Base-by-base conservation (phyloP, 768 basidiomycete species). In the Boletus reticuloceps region DNA sequence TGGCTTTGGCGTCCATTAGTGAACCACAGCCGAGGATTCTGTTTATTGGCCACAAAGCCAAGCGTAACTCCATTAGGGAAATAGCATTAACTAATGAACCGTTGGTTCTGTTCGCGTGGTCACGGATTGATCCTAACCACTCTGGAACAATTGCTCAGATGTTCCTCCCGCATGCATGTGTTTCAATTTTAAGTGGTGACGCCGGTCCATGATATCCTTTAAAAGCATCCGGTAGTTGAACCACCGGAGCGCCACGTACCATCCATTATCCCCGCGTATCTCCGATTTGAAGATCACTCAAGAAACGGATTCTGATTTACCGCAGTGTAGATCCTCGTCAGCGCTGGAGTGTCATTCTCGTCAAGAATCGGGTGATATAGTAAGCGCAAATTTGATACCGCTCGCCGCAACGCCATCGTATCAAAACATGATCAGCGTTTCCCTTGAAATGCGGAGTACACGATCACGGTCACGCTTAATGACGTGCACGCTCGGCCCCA, bases 231-330 rank as follows among this genome's bases (percentile, higher is more conserved):
- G 62, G 62, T 12, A 51, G 51, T 31, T 42, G 14, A 8, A 16
- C 27, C 7, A 39, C 63, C 63, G 63, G 63, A 42, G 20, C 17
- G 50, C 58, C 59, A 58, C 54, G 37, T 25, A 41, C 17, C 39
- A 13, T 27, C 9, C 31, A n/a, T 4, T 31, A 47, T 56, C 34
- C 16, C 50, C 62, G 52, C 47, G 46, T 46, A 56, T 38, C 36
- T 12, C 62, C 58, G 47, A 43, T 13, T 4, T 41, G 49, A 51
- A 53, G 50, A 54, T 60, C 43, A 25, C 17, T 12, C 14, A 37
- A 41, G 22, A 44, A 49, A 32, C 47, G 60, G 36, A 45, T 40
- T 50, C 31, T 31, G 55, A 60, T 54, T 37, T 63, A 45, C 62
- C 31, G 8, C 51, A 13, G 34, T 16, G 62, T 19, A 57, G 50